Conservation (phyloP, 371 early-diverging fungal species). For the Mycotypha africana region DNA sequence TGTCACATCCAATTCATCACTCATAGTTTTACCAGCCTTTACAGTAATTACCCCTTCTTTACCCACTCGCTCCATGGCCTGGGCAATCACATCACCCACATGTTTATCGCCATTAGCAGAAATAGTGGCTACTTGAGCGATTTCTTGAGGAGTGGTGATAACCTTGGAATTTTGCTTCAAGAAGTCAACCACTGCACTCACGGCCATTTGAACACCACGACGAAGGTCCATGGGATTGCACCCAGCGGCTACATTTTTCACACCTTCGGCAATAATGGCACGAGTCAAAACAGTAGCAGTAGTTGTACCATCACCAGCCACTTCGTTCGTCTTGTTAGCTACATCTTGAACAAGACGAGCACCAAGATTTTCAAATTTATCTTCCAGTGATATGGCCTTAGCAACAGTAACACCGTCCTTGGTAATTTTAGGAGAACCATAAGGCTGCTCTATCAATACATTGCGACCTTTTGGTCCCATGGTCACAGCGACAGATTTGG, state of each 20-base stretch:
- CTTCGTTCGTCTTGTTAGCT: conserved; percentile 98
- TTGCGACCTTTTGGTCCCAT: conserved; percentile 98
- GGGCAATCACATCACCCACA: conserved; percentile 92
- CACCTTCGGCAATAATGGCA: conserved; percentile 97
- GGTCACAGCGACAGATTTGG: conserved; percentile 97
- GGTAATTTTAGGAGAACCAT: conserved; percentile 97
- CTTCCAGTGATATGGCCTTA: conserved; percentile 91
- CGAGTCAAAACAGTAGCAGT: conserved; percentile 98
- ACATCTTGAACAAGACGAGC: conserved; percentile 98
- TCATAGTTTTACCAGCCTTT: conserved; percentile 97
- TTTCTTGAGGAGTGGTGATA: conserved; percentile 92
- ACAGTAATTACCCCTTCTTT: conserved; percentile 99
- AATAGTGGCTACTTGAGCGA: conserved; percentile 96
- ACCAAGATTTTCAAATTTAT: conserved; percentile 97
- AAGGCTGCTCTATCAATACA: conserved; percentile 96
- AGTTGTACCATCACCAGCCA: conserved; percentile 98
- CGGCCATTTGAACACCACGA: conserved; percentile 92
- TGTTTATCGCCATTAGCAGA: conserved; percentile 98
- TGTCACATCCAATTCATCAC: conserved; percentile 95
- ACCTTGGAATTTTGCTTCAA: conserved; percentile 82
- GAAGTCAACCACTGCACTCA: conserved; percentile 84
- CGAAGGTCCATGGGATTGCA: conserved; percentile 98
- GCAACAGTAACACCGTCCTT: conserved; percentile 99
- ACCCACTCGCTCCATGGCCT: conserved; percentile 99
- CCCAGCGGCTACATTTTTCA: conserved; percentile 98